phyloP scores from a whole-genome alignment of 2,329 filamentous ascomycete genomes.

The Penicillium hordei region DNA sequence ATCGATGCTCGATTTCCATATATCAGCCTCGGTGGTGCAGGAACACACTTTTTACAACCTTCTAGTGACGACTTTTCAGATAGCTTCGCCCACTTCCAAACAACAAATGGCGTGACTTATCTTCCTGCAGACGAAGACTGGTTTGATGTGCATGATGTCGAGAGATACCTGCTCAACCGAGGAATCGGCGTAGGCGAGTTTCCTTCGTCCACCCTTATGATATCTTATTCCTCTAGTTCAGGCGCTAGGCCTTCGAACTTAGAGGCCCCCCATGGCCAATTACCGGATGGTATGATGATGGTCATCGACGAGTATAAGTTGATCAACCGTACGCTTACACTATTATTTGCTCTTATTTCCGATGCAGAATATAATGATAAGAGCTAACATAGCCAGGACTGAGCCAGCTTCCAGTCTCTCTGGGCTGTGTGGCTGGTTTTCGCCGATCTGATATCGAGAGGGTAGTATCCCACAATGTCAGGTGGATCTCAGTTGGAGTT shows the following conservation, averaged over 20 bases:
- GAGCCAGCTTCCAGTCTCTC: constrained; percentile 8
- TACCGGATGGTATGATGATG: background rate
- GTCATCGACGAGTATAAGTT: constrained; percentile 3
- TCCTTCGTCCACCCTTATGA: background rate
- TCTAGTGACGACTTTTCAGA: background rate
- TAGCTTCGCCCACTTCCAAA: constrained; percentile 6
- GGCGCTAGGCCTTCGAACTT: background rate
- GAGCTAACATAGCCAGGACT: constrained; percentile 6
- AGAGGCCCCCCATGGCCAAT: background rate
- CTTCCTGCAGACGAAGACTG: constrained; percentile 17
- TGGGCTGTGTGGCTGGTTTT: constrained; percentile 20
- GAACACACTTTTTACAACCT: constrained; percentile 7
- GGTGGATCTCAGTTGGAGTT: background rate
- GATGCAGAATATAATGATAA: background rate
- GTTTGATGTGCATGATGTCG: constrained; percentile 24
- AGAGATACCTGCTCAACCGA: constrained; percentile 16
- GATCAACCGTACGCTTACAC: background rate
- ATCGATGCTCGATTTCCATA: constrained; percentile 15
- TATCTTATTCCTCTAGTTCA: background rate
- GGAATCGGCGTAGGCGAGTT: constrained; percentile 2
- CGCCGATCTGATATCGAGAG: constrained; percentile 17
- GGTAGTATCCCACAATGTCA: constrained; percentile 8
- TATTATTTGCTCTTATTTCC: background rate
- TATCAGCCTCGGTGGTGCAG: constrained; percentile 17
- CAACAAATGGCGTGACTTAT: constrained; percentile 12